These are phyloP conservation scores for Dicorynia guianensis DNA, from an alignment of 306 rosid genomes.

Conservation along the genomic window DNA sequence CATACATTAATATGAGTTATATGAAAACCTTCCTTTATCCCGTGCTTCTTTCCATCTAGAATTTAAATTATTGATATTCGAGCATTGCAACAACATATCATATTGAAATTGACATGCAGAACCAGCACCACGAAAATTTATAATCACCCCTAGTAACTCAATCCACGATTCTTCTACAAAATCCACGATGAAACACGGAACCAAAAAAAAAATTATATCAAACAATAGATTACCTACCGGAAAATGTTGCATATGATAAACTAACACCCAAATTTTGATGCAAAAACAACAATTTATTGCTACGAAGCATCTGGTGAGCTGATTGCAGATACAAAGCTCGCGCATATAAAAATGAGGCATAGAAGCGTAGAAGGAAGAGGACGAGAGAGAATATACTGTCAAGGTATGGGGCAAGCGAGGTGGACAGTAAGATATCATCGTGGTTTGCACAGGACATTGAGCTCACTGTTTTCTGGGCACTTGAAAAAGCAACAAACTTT, in stretches of 20 bases:
- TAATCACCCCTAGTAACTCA: background rate
- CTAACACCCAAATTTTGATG: conserved; percentile 7
- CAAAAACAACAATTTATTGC: background rate
- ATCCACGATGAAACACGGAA: conserved; percentile 19
- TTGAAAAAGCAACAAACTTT: conserved; percentile 59
- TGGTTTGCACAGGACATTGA: conserved; percentile 90
- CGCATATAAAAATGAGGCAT: background rate
- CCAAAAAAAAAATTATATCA: background rate
- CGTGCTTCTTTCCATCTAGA: conserved; percentile 10
- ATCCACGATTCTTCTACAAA: conserved; percentile 29
- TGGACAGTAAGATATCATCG: conserved; percentile 84
- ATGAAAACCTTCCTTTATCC: conserved; percentile 10
- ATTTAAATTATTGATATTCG: background rate
- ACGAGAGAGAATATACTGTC: conserved; percentile 69
- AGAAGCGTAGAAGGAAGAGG: conserved; percentile 14
- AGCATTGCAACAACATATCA: too few relatives aligned
- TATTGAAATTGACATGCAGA: background rate
- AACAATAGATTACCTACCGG: background rate
- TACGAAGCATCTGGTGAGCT: background rate
- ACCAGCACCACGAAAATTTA: background rate
- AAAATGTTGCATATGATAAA: conserved; percentile 12
- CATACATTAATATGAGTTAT: background rate
- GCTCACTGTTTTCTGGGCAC: conserved; percentile 38
- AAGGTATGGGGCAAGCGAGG: conserved; percentile 90
- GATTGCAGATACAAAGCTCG: background rate